Percentiles rank a stretch among this genome's conserved stretches.
Evolutionary conservation across 2,329 filamentous ascomycete genomes (phyloP).

Genomic region (Colletotrichum sp.): DNA sequence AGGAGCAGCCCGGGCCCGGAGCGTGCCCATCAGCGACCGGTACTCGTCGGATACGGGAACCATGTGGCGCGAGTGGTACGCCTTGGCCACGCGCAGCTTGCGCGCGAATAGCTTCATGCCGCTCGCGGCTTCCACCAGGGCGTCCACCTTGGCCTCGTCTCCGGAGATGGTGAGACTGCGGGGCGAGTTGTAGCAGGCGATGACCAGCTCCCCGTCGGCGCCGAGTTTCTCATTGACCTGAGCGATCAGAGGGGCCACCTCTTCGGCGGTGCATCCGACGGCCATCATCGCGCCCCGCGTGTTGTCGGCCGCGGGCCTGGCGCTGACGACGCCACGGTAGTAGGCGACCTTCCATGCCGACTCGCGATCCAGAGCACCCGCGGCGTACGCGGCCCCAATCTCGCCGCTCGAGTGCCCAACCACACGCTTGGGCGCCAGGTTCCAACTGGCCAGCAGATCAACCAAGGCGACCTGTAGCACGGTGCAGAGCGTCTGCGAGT

Average conservation of each 20-base stretch:
- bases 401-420: slow-evolving; percentile 56
- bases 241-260: slow-evolving; percentile 29
- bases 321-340: slow-evolving; percentile 32
- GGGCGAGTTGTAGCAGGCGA: slow-evolving; percentile 55
- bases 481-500: slow-evolving; percentile 35
- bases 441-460: slow-evolving; percentile 30
- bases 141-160: slow-evolving; percentile 34
- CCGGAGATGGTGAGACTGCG: slow-evolving; percentile 52
- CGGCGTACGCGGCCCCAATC: slow-evolving; percentile 55
- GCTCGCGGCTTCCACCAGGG: slow-evolving; percentile 33
- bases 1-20: not conserved
- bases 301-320: not conserved
- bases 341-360: slow-evolving; percentile 45
- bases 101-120: slow-evolving; percentile 14
- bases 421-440: slow-evolving; percentile 37
- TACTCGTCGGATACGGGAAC: not conserved
- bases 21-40: not conserved
- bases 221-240: slow-evolving; percentile 14
- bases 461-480: slow-evolving; percentile 33
- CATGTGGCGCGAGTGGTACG: slow-evolving; percentile 26
- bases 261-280: slow-evolving; percentile 39
- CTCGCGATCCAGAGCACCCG: slow-evolving; percentile 43
- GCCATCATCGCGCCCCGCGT: slow-evolving; percentile 60
- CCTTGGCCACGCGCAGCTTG: slow-evolving; percentile 25
- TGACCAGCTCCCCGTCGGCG: slow-evolving; percentile 13